Base-by-base conservation (phyloP, 1,284 basidiomycete genomes). In the Spongiforma sp. region DNA sequence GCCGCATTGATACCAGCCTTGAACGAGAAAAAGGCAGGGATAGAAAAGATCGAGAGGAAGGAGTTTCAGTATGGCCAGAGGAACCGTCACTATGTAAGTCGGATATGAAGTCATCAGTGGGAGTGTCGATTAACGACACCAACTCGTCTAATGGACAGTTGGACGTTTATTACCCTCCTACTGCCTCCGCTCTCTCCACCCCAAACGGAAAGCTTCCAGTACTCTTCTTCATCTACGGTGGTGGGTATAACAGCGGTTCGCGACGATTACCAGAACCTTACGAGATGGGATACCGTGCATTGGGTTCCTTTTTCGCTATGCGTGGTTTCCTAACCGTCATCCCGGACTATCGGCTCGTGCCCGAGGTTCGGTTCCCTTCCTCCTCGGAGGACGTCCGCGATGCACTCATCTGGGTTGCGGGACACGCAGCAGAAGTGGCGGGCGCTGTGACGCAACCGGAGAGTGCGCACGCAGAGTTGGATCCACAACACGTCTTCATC, bases 161-260 rank as follows among this genome's bases (percentile, higher is more conserved):
- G 19, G 85, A 87, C 63, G 79, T 89, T 0, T 89, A 89, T 70
- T 88, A 86, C 69, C 88, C 89, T 0, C 65, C 78, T 2, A 63
- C 68, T 0, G 39, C 71, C 5, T 64, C 74, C 1, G 63, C 65
- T 19, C 66, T 70, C 2, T 62, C 70, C 12, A 75, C 73, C 1
- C 28, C 66, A 6, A 59, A 61, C 5, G 75, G 69, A 7, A 82
- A 80, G 63, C 78, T 80, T 0, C 86, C 86, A 0, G 77, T 89
- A 28, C 73, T 91, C 24, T 84, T 90, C 73, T 89, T 84, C 73
- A 67, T 85, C 52, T 90, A 90, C 65, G 89, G 89, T 1, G 89
- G 89, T 7, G 88, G 88, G 3, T 88, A 88, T 71, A 76, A 77
- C 63, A 71, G 73, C 0, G 89, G 89, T 3, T 77, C 79, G 1